phyloP scores from a whole-genome alignment of 2,329 filamentous ascomycete genomes.

The Stenocarpella maydis region DNA sequence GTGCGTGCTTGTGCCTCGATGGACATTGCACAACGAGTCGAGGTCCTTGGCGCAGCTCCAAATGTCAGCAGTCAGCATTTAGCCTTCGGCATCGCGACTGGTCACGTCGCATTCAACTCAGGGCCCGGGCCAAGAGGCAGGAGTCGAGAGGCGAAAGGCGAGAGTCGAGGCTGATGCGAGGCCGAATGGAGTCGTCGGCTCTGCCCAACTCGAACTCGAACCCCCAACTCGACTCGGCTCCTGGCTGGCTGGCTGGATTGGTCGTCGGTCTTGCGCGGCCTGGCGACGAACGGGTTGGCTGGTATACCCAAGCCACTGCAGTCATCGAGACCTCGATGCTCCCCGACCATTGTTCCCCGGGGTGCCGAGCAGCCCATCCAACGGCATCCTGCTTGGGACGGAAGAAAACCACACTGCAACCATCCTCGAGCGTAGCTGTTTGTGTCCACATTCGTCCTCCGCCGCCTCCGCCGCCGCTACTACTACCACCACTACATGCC shows the following conservation, averaged over 20 bases:
- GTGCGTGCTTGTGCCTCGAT: not conserved
- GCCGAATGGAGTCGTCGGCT: not conserved
- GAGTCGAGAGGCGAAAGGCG: not conserved
- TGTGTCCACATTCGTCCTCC: not conserved
- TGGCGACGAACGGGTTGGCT: not conserved
- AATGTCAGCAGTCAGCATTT: not conserved
- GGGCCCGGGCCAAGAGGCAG: not conserved
- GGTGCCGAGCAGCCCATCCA: conserved; percentile 4
- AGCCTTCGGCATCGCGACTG: not conserved
- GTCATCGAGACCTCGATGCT: too few relatives aligned
- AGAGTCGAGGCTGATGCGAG: not conserved
- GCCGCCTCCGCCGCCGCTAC: not conserved
- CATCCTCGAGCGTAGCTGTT: not conserved
- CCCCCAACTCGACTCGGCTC: not conserved
- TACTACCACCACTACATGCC: not conserved
- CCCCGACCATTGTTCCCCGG: not conserved
- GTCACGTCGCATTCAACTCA: not conserved
- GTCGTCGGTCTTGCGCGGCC: not conserved
- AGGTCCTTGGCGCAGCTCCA: not conserved
- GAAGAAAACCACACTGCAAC: conserved; percentile 26
- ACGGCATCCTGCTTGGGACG: conserved; percentile 21
- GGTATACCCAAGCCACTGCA: too few relatives aligned
- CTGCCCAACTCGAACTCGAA: not conserved
- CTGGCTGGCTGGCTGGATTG: not conserved
- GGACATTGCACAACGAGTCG: not conserved